Evolutionary conservation across 2,329 filamentous ascomycete genomes (phyloP), one percentile per base, ranked within the genome.

Genomic region (Penicillium sp.): DNA sequence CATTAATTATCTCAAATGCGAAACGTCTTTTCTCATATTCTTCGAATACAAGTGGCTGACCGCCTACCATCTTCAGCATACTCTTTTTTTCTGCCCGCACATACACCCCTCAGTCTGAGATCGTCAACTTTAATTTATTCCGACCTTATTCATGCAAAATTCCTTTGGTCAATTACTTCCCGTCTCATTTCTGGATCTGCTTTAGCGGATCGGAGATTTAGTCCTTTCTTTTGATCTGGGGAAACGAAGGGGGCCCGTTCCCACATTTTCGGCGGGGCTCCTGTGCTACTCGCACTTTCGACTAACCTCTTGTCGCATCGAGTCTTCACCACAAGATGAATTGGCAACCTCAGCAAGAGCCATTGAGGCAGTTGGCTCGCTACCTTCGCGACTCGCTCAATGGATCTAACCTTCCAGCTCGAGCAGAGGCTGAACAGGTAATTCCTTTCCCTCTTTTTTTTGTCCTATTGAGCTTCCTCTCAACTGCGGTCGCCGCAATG

Each of bases 311-410:
- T 41, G 58, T 64, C 57, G 62, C 61, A 56, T 48, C 50, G 33
- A 60, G 52, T 60, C 57, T 54, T 57, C 54, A 61, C 55, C 42
- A 43, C 59, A 65, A 59, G 73, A 97, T 96, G 92, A 85, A 88
- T 76, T 99, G 94, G 94, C 90, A 96, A 80, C 94, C 94, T 60
- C 82, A 89, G 69, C 85, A 88, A 69, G 90, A 92, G 81, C 91
- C 88, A 74, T 82, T 99, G 80, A 84, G 84, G 81, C 92, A 97
- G 83, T 85, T 99, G 63, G 88, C 91, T 65, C 84, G 87, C 70
- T 97, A 87, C 77, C 84, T 99, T 70, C 90, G 88, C 78, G 92
- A 97, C 79, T 97, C 94, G 42, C 82, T 97, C 68, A 95, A 90
- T 73, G 88, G 88, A 89, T 72, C 85, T 96, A 76, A 86, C 86